Percentiles rank a stretch among this genome's conserved stretches.
These are phyloP conservation scores for Sugiyamaella castrensis DNA, from an alignment of 1,139 yeast genomes.

Conservation along the genomic window DNA sequence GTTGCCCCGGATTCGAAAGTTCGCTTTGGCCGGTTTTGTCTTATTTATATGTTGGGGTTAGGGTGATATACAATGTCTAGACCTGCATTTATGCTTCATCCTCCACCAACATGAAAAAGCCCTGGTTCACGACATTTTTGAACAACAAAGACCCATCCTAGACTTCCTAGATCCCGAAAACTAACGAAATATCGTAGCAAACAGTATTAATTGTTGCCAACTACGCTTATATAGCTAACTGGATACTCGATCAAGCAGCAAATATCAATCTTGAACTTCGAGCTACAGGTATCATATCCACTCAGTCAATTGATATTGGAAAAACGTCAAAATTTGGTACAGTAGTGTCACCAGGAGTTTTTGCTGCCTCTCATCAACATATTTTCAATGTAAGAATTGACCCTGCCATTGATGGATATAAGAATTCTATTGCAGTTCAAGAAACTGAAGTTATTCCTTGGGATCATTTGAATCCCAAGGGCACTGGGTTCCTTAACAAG, in stretches of 20 bases:
- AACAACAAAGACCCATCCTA: too few relatives aligned
- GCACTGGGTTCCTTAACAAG: constrained; percentile 70
- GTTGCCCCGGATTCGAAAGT: too few relatives aligned
- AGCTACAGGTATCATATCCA: constrained; percentile 73
- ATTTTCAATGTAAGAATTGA: constrained; percentile 80
- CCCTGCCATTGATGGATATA: constrained; percentile 83
- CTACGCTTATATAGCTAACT: constrained; percentile 78
- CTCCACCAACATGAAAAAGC: too few relatives aligned
- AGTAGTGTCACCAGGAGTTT: constrained; percentile 72
- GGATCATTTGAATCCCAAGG: constrained; percentile 62
- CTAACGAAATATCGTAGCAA: too few relatives aligned
- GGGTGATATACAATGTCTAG: too few relatives aligned
- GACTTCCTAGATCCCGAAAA: too few relatives aligned
- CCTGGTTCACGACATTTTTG: too few relatives aligned
- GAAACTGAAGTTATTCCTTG: constrained; percentile 69
- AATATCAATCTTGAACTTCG: constrained; percentile 78
- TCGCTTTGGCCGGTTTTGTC: too few relatives aligned
- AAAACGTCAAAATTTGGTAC: constrained; percentile 81
- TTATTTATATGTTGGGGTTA: too few relatives aligned
- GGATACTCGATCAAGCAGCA: constrained; percentile 80
- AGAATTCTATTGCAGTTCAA: constrained; percentile 62
- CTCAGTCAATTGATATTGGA: constrained; percentile 77
- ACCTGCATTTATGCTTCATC: too few relatives aligned
- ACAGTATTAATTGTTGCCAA: constrained; percentile 88
- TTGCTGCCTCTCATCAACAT: constrained; percentile 91